Percentiles rank a stretch among this genome's conserved stretches.
Evolutionary conservation across 805 yeast species (phyloP).

Genomic region (Metschnikowia cubensis): DNA sequence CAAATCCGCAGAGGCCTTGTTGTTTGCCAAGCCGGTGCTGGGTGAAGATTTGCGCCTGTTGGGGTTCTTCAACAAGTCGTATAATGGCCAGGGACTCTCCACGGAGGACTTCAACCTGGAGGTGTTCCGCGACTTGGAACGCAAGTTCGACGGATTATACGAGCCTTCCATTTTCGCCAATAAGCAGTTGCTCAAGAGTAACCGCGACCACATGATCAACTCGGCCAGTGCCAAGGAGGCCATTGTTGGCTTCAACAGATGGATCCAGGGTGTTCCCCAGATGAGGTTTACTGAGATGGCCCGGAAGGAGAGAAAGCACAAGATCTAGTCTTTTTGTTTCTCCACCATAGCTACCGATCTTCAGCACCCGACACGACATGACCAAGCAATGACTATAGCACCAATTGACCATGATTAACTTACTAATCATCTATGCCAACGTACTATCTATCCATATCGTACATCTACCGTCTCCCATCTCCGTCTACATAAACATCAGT

Average conservation of each 20-base stretch:
- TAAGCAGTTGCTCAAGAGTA: constrained; percentile 41
- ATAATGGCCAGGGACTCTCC: constrained; percentile 31
- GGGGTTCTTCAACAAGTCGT: constrained; percentile 63
- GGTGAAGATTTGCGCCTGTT: constrained; percentile 52
- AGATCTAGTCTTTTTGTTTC: constrained; percentile 36
- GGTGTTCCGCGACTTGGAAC: constrained; percentile 32
- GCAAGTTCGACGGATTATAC: constrained; percentile 42
- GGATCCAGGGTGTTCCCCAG: constrained; percentile 75
- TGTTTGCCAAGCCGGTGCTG: constrained; percentile 61
- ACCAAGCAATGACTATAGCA: too few species aligned
- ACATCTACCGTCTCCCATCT: too few species aligned
- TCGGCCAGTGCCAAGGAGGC: constrained; percentile 63
- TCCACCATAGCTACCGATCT: too few species aligned
- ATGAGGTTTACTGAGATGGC: constrained; percentile 54
- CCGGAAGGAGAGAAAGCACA: constrained; percentile 55
- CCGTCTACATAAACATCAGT: too few species aligned
- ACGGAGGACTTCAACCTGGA: constrained; percentile 43
- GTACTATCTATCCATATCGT: too few species aligned
- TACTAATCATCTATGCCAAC: too few species aligned
- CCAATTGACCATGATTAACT: too few species aligned
- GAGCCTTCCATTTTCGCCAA: constrained; percentile 42
- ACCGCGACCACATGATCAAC: constrained; percentile 39
- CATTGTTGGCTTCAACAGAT: constrained; percentile 61
- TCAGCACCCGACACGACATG: too few species aligned
- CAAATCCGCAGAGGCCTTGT: constrained; percentile 66